Evolutionary conservation across 2,329 filamentous ascomycete genomes (phyloP).

Genomic region (Trichothecium roseum): DNA sequence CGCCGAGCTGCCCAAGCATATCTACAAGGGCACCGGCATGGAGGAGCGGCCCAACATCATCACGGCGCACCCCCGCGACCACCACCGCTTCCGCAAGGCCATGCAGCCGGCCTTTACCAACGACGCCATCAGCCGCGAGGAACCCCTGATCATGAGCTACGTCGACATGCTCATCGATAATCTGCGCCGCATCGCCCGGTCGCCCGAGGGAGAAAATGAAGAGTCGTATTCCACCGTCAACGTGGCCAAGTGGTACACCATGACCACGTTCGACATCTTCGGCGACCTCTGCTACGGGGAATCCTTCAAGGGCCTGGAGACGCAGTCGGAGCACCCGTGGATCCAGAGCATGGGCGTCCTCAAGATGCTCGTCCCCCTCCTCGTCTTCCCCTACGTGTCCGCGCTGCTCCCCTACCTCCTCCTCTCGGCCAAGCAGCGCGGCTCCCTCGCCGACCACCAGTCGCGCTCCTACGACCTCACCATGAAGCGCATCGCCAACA

Average conservation of each 20-base stretch:
- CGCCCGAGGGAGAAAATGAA: too few species aligned
- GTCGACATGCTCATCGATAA: slow-evolving; percentile 11
- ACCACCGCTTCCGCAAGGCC: slow-evolving; percentile 38
- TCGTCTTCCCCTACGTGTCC: neutral
- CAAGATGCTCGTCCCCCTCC: neutral
- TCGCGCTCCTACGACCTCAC: slow-evolving; percentile 45
- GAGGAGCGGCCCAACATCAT: too few species aligned
- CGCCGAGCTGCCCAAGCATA: slow-evolving; percentile 39
- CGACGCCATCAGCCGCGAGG: slow-evolving; percentile 1
- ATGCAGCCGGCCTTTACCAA: slow-evolving; percentile 28
- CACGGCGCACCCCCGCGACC: slow-evolving; percentile 19
- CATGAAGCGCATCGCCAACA: slow-evolving; percentile 45
- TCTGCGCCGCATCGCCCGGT: neutral
- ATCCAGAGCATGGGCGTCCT: neutral
- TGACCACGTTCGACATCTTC: slow-evolving; percentile 1
- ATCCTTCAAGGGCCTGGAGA: slow-evolving; percentile 15
- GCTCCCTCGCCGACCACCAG: slow-evolving; percentile 35
- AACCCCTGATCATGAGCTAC: slow-evolving; percentile 6
- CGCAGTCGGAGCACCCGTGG: slow-evolving; percentile 5
- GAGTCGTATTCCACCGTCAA: neutral
- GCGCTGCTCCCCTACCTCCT: neutral
- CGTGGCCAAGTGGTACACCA: neutral
- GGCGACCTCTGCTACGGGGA: slow-evolving; percentile 19
- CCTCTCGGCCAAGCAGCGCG: neutral
- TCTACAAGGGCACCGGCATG: slow-evolving; percentile 26